Evolutionary conservation across 2,329 filamentous ascomycete genomes (phyloP).

Genomic region (Aspergillus nomiae): DNA sequence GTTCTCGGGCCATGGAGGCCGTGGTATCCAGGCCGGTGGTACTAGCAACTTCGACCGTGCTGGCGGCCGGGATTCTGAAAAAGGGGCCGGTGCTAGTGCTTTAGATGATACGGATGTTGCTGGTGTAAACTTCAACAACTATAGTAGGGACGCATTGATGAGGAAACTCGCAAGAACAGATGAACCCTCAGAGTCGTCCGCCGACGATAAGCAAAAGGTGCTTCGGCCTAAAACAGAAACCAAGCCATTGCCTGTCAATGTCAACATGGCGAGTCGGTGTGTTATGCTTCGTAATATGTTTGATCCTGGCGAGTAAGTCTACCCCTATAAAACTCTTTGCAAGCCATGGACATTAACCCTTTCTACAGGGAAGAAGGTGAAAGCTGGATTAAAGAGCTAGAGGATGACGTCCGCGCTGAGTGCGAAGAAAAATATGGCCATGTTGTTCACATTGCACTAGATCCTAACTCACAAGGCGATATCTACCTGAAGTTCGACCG

Average conservation of each 20-base stretch:
- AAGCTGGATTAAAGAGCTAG: constrained; percentile 87
- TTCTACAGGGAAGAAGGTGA: constrained; percentile 76
- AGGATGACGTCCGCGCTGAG: constrained; percentile 89
- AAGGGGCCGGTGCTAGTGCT: constrained; percentile 85
- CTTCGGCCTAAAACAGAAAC: constrained; percentile 77
- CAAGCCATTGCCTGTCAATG: constrained; percentile 78
- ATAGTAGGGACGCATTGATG: constrained; percentile 98
- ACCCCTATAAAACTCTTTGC: background rate
- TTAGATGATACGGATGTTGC: constrained; percentile 97
- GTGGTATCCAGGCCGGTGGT: constrained; percentile 77
- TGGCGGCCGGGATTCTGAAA: constrained; percentile 84
- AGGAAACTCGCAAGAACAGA: constrained; percentile 96
- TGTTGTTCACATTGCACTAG: constrained; percentile 94
- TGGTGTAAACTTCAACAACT: constrained; percentile 99
- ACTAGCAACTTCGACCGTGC: constrained; percentile 82
- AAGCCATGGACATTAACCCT: constrained; percentile 34
- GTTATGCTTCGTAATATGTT: constrained; percentile 96
- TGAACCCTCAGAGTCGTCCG: constrained; percentile 64
- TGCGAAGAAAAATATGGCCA: constrained; percentile 95
- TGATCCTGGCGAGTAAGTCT: constrained; percentile 80
- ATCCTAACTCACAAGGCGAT: constrained; percentile 90
- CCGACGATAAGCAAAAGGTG: constrained; percentile 70
- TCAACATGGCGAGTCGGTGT: constrained; percentile 90
- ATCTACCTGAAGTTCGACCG: constrained; percentile 99
- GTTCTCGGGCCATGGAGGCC: constrained; percentile 87